These are phyloP conservation scores for Oemleria cerasiformis DNA, from an alignment of 306 rosid species.

Conservation along the genomic window DNA sequence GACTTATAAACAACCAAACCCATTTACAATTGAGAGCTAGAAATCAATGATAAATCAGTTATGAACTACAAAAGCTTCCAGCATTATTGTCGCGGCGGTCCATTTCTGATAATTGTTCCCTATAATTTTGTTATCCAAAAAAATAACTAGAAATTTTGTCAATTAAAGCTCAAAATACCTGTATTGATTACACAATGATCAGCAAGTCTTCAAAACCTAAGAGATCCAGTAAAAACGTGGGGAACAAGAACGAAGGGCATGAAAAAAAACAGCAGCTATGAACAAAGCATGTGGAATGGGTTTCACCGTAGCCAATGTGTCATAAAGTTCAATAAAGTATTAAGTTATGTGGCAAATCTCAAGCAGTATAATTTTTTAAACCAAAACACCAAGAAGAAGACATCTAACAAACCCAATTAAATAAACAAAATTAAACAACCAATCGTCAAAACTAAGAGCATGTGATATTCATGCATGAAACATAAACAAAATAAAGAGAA, in stretches of 20 bases:
- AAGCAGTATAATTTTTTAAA: conserved; percentile 4
- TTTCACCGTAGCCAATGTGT: background rate
- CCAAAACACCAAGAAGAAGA: background rate
- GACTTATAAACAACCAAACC: background rate
- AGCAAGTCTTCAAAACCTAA: background rate
- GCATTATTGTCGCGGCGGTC: background rate
- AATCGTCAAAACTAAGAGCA: background rate
- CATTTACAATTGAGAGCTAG: background rate
- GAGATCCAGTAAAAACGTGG: background rate
- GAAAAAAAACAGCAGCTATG: background rate
- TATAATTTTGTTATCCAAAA: background rate
- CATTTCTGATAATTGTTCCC: background rate
- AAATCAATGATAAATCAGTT: background rate
- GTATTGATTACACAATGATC: background rate
- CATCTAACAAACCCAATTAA: background rate
- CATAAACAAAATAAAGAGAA: background rate
- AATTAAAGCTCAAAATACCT: background rate
- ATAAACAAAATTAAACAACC: background rate
- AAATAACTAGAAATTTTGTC: background rate
- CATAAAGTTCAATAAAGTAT: background rate
- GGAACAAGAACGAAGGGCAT: background rate
- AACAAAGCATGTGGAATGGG: background rate
- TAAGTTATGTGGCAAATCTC: background rate
- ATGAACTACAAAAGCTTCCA: background rate
- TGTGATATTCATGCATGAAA: background rate